A percentile compares a stretch with the other conserved stretches of the same genome.
These are phyloP conservation scores for Penicillium samsonianum DNA, from an alignment of 495 filamentous ascomycete genomes.

Conservation along the genomic window DNA sequence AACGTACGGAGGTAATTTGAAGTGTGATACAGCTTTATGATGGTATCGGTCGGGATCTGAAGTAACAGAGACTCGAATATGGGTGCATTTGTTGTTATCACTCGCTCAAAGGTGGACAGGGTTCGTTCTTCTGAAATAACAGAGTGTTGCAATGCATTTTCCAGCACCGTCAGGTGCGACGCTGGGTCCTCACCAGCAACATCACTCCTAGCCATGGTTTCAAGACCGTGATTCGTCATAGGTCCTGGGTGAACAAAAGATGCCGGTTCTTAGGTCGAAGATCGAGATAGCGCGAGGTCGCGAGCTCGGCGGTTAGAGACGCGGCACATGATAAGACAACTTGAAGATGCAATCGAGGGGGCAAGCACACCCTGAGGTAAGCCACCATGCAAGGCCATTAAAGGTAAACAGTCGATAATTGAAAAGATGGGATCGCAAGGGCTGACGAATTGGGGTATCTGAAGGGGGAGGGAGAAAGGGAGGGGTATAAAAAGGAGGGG, in stretches of 20 bases:
- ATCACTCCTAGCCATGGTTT: constrained; percentile 20
- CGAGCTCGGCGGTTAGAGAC: constrained; percentile 32
- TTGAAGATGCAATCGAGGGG: constrained; percentile 25
- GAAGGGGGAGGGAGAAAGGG: constrained; percentile 25
- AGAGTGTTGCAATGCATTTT: constrained; percentile 32
- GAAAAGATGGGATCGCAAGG: constrained; percentile 30
- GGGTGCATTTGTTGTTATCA: constrained; percentile 56
- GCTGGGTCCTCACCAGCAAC: constrained; percentile 13
- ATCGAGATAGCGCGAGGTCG: constrained; percentile 37
- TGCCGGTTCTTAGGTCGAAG: constrained; percentile 17
- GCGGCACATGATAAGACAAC: constrained; percentile 42
- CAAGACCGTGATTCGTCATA: constrained; percentile 16
- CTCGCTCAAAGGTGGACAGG: constrained; percentile 52
- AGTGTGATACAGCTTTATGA: constrained; percentile 60
- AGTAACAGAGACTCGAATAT: constrained; percentile 59
- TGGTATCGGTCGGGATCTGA: constrained; percentile 56
- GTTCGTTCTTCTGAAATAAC: constrained; percentile 31
- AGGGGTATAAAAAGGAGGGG: constrained; percentile 16
- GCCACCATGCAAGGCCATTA: constrained; percentile 40
- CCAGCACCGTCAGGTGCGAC: constrained; percentile 29
- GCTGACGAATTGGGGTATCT: constrained; percentile 19
- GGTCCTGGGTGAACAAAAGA: constrained; percentile 17
- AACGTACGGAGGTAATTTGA: constrained; percentile 56
- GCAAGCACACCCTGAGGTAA: constrained; percentile 33
- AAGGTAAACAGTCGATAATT: constrained; percentile 28